Conservation (phyloP, 169 alveolate genomes). For the Eimeria mitis region DNA sequence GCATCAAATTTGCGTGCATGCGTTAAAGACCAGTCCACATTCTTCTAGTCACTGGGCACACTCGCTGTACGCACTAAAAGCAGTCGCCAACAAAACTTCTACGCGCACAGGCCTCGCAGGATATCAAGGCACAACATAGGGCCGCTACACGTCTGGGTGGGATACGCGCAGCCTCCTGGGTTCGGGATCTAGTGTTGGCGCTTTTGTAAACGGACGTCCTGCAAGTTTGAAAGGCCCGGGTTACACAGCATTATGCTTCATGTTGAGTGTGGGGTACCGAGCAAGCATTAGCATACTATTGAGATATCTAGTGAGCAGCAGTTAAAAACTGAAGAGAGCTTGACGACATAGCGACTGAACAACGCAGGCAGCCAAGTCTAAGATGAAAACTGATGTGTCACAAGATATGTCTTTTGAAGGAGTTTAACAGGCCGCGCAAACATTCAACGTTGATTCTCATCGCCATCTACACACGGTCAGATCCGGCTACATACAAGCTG, state of each 20-base stretch:
- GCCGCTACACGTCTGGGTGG: background rate
- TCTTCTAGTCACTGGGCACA: background rate
- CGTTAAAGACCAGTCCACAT: background rate
- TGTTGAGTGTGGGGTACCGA: background rate
- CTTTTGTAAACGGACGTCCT: background rate
- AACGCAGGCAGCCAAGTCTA: background rate
- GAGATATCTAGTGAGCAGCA: background rate
- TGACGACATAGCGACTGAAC: too few relatives aligned
- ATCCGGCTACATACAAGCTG: conserved; percentile 1
- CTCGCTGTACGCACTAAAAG: background rate
- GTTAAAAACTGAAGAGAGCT: background rate
- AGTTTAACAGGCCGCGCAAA: background rate
- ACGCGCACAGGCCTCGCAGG: background rate
- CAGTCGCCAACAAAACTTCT: background rate
- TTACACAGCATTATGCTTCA: background rate
- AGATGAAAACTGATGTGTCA: background rate
- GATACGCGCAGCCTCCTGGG: background rate
- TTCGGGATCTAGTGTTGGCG: background rate
- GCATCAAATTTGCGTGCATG: background rate
- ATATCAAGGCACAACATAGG: too few relatives aligned
- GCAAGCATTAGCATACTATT: background rate
- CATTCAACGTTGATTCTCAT: background rate
- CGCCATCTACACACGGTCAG: background rate
- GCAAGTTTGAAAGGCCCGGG: background rate
- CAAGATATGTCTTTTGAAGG: background rate